phyloP scores from a whole-genome alignment of 139 green algal species.

The Chlamydomonas eustigma region DNA sequence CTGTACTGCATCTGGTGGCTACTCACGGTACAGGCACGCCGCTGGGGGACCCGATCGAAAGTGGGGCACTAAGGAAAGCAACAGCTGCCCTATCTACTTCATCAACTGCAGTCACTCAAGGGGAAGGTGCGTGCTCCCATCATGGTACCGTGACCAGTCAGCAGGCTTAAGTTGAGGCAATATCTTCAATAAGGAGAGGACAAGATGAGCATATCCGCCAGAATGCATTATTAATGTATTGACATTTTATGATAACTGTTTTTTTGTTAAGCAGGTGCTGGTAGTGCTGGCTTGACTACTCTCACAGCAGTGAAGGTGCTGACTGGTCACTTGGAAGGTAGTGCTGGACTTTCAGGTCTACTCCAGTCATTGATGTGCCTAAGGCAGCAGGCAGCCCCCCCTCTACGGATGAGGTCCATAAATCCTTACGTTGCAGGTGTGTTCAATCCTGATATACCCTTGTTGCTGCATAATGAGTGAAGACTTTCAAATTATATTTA shows the following conservation, averaged over 20 bases:
- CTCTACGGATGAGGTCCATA: constrained; percentile 57
- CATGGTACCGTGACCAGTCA: constrained; percentile 60
- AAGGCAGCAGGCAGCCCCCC: constrained; percentile 30
- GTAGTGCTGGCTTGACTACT: background rate
- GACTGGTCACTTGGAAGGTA: constrained; percentile 72
- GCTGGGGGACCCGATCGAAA: constrained; percentile 84
- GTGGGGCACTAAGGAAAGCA: constrained; percentile 59
- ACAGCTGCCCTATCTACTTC: constrained; percentile 20
- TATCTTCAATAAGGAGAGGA: constrained; percentile 40
- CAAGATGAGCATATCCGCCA: too few relatives aligned
- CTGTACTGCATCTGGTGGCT: constrained; percentile 25
- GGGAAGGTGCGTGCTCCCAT: too few relatives aligned
- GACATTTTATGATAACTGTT: too few relatives aligned
- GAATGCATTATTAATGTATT: too few relatives aligned
- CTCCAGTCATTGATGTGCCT: constrained; percentile 49
- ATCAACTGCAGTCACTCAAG: too few relatives aligned
- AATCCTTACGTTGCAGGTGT: constrained; percentile 67
- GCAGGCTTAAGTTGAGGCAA: constrained; percentile 71
- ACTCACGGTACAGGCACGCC: constrained; percentile 64
- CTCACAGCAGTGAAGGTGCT: constrained; percentile 64
- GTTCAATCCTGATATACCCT: too few relatives aligned
- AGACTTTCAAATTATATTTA: too few relatives aligned
- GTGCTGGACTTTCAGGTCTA: constrained; percentile 70
- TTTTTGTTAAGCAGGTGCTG: too few relatives aligned
- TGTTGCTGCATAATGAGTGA: too few relatives aligned